phyloP scores from a whole-genome alignment of 2,329 filamentous ascomycete species.

The Aspergillus ruber region DNA sequence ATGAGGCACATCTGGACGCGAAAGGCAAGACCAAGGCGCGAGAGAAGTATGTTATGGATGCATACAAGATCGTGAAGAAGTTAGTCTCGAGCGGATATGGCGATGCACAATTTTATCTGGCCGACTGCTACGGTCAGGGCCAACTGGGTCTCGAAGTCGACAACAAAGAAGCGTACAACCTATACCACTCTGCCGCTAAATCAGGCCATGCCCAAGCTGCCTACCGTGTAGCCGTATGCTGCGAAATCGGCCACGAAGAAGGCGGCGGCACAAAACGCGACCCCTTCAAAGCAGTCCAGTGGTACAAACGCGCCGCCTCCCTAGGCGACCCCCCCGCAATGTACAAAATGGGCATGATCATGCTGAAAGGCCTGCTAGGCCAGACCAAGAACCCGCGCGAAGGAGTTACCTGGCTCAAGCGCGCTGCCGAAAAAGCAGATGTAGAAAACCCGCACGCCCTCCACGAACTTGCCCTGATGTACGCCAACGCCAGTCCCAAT shows the following conservation, averaged over 20 bases:
- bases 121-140: constrained; percentile 81
- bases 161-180: constrained; percentile 82
- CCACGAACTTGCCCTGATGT: constrained; percentile 70
- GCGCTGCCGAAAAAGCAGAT: constrained; percentile 82
- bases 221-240: constrained; percentile 93
- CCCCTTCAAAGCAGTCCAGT: constrained; percentile 89
- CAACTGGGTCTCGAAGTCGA: constrained; percentile 72
- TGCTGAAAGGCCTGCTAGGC: constrained; percentile 87
- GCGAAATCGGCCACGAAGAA: constrained; percentile 90
- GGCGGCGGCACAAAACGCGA: constrained; percentile 89
- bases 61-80: constrained; percentile 88
- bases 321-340: constrained; percentile 88
- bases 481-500: constrained; percentile 52
- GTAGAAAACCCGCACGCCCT: constrained; percentile 88
- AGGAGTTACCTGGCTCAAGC: constrained; percentile 85
- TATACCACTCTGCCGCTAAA: constrained; percentile 94
- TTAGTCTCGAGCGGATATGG: constrained; percentile 64
- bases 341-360: constrained; percentile 98
- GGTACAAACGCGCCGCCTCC: constrained; percentile 90
- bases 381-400: constrained; percentile 77
- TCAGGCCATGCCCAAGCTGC: constrained; percentile 77
- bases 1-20: constrained; percentile 65
- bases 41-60: constrained; percentile 78
- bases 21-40: constrained; percentile 58
- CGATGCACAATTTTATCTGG: constrained; percentile 89